Base-by-base conservation (phyloP, 345 rosid genomes). In the Citrus australasica region DNA sequence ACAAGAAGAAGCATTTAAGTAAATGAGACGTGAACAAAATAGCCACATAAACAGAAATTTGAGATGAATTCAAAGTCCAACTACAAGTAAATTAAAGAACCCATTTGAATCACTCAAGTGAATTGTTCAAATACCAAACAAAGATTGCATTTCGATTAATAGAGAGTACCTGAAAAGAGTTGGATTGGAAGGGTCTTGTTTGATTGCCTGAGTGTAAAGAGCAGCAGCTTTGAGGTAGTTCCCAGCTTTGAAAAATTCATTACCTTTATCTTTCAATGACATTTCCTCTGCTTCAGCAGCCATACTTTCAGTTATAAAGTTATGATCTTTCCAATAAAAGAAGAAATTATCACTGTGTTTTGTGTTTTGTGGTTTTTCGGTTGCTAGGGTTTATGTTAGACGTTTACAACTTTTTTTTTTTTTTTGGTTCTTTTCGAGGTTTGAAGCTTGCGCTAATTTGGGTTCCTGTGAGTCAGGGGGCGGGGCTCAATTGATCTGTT, bases 191-290 rank as follows among this genome's bases (percentile, higher is more conserved):
- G 98, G 97, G 80, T 94, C 98, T 67, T 90, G 97, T 80, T 96
- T 96, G 77, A 96, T 96, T 46, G 98, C 98, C 83, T 92, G 98
- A 85, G 99, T 96, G 81, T 96, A 96, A 59, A 96, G 87, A 84
- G 98, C 98, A 60, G 99, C 99, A 55, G 99, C 99, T 92, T 96
- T 96, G 63, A 94, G 97, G 75, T 84, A 94, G 88, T 92, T 96
- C 61, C 98, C 98, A 16, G 95, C 93, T 87, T 96, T 94, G 86
- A 94, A 96, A 87, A 92, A 90, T 69, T 91, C 99, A 66, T 96
- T 94, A 17, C 99, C 98, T 83, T 94, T 90, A 32, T 94, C 98
- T 74, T 94, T 96, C 73, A 94, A 84, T 51, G 98, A 92, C 40
- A 79, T 79, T 82, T 85, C 88, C 67, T 59, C 87, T 59, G 87